phyloP scores from a whole-genome alignment of 306 rosid species.

The Cucumis melo region DNA sequence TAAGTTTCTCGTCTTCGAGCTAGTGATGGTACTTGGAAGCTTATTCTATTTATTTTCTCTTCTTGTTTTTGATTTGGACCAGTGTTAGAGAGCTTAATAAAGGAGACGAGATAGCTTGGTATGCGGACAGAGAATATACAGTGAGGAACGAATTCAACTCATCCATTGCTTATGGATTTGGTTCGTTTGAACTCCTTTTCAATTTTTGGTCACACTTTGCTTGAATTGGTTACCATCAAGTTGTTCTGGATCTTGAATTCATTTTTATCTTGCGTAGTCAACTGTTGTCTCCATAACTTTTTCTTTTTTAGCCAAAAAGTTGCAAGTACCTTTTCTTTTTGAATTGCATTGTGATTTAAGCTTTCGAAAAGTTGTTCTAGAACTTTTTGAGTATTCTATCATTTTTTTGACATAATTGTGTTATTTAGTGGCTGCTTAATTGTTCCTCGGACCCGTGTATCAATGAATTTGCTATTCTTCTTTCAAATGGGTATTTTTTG shows the following conservation, averaged over 20 bases:
- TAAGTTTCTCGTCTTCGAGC: neutral
- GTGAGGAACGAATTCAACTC: conserved; percentile 64
- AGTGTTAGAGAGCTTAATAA: conserved; percentile 62
- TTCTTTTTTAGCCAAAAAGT: neutral
- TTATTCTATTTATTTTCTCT: neutral
- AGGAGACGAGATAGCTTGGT: conserved; percentile 89
- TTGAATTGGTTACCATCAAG: neutral
- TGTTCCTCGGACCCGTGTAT: neutral
- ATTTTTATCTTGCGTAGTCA: neutral
- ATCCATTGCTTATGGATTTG: conserved; percentile 56
- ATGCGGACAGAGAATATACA: conserved; percentile 58
- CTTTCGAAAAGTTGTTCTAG: neutral
- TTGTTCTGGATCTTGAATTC: neutral
- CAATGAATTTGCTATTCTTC: neutral
- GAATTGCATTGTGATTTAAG: neutral
- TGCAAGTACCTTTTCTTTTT: neutral
- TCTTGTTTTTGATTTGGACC: conserved; percentile 8
- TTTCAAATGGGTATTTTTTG: neutral
- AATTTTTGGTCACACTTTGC: neutral
- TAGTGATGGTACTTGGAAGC: neutral
- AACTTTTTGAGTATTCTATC: neutral
- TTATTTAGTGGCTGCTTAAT: conserved; percentile 3
- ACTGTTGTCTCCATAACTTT: neutral
- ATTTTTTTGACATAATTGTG: neutral
- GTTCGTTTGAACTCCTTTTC: conserved; percentile 23